phyloP scores from a whole-genome alignment of 805 yeast genomes.

The Brettanomyces naardenensis region DNA sequence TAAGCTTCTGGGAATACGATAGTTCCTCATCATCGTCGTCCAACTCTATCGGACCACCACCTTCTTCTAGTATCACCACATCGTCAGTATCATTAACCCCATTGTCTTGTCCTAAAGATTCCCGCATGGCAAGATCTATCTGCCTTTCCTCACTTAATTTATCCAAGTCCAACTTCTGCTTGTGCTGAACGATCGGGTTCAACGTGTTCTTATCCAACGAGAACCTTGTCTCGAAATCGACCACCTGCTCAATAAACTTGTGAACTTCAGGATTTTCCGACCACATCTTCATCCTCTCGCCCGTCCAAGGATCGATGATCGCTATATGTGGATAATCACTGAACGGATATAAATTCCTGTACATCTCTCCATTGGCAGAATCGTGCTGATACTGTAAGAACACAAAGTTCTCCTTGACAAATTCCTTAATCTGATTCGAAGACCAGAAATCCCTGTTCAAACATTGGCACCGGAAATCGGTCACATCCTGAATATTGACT shows the following conservation, averaged over 20 bases:
- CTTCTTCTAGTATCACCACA: constrained; percentile 19
- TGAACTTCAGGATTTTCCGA: constrained; percentile 53
- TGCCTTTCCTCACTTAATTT: constrained; percentile 78
- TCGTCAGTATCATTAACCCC: constrained; percentile 21
- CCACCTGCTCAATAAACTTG: constrained; percentile 58
- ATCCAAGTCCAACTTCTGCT: constrained; percentile 51
- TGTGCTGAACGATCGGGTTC: constrained; percentile 62
- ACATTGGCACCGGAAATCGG: constrained; percentile 83
- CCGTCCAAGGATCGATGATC: constrained; percentile 90
- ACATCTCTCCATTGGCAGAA: constrained; percentile 65
- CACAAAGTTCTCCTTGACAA: constrained; percentile 61
- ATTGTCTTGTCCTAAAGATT: constrained; percentile 40
- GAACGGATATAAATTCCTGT: constrained; percentile 65
- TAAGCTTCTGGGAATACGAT: constrained; percentile 13
- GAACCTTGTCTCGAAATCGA: constrained; percentile 58
- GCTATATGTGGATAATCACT: constrained; percentile 79
- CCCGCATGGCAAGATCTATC: constrained; percentile 62
- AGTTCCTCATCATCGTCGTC: constrained; percentile 13
- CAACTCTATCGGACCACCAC: constrained; percentile 15
- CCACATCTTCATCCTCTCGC: constrained; percentile 82
- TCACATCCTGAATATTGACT: constrained; percentile 78
- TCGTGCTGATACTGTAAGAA: constrained; percentile 82
- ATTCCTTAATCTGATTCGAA: constrained; percentile 49
- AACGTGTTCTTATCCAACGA: constrained; percentile 54
- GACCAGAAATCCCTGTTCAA: constrained; percentile 94